Percentiles rank a stretch among this genome's conserved stretches.
Conservation (phyloP, 805 yeast species). For the Saccharomycopsis amapae region DNA sequence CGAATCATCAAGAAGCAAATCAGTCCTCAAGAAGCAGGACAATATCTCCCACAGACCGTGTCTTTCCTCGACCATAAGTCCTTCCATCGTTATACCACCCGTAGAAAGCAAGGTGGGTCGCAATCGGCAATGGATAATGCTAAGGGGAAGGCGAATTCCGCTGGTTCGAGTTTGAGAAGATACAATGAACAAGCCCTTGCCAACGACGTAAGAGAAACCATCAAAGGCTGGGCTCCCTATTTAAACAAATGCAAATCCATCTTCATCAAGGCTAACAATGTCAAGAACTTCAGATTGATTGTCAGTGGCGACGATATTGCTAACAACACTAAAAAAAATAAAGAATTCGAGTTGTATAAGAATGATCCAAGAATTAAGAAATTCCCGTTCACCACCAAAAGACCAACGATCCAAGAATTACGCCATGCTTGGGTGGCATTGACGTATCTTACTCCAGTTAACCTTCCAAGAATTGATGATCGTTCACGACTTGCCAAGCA, state of each 20-base stretch:
- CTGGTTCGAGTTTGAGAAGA: constrained; percentile 85
- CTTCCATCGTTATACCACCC: constrained; percentile 89
- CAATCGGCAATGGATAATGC: constrained; percentile 90
- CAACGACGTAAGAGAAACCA: constrained; percentile 65
- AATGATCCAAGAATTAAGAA: constrained; percentile 57
- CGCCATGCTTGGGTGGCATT: constrained; percentile 80
- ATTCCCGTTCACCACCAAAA: constrained; percentile 83
- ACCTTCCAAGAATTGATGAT: constrained; percentile 44
- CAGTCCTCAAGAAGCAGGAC: constrained; percentile 34
- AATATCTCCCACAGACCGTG: constrained; percentile 55
- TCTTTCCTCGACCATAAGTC: constrained; percentile 69
- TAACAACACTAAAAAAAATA: constrained; percentile 1
- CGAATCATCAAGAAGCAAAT: constrained; percentile 50
- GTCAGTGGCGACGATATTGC: constrained; percentile 53
- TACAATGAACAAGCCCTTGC: constrained; percentile 81
- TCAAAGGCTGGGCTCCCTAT: constrained; percentile 56
- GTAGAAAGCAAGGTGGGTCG: constrained; percentile 96
- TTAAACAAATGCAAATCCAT: constrained; percentile 60
- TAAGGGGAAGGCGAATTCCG: constrained; percentile 92
- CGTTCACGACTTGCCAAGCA: constrained; percentile 25
- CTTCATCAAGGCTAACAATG: constrained; percentile 76
- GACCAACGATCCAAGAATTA: constrained; percentile 79
- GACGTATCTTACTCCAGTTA: constrained; percentile 47
- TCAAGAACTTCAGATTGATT: constrained; percentile 54
- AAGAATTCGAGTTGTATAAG: constrained; percentile 34